Base-by-base conservation (phyloP, 768 basidiomycete species). In the Lyophyllum semitale region DNA sequence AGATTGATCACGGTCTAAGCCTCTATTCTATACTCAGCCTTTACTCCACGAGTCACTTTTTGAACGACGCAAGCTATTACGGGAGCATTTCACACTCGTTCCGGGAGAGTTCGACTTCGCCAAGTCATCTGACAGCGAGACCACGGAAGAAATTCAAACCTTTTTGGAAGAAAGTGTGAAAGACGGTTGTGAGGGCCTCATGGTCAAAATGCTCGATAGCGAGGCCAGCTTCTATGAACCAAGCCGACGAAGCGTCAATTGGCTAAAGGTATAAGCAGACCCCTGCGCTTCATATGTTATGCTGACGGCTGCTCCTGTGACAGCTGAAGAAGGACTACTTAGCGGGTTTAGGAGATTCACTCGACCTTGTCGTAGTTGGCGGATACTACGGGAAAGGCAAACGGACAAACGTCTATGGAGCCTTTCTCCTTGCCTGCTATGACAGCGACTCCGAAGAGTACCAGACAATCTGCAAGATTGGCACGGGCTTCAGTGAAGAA, bases 301-400 rank as follows among this genome's bases (percentile, higher is more conserved):
- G 30, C 22, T 37, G 41, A 42, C 25, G 12, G 25, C 37, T 9
- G 23, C 11, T 43, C 30, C 30, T 49, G 37, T 38, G n/a, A 30
- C 68, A 99, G 96, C 82, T 99, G 63, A 99, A 99, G 78, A 98
- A 99, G 67, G 97, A 98, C 70, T 99, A 98, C 69, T 82, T 99
- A 3, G 88, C 93, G 26, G 97, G 97, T 2, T 84, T 98, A 8
- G 97, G 97, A 23, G 97, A 99, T 73, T 98, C 96, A 1, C 84
- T 98, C 47, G 97, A 99, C 68, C 82, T 99, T 5, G 93, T 96
- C 45, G 97, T 98, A n/a, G 88, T 99, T 9, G 97, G 97, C 8
- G 97, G 86, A 15, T 98, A 98, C 72, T 91, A 95, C 63, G 97
- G 97, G 58, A 95, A 96, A 72, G 97, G 97, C 54, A 99, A 99